Conservation (phyloP, 495 filamentous ascomycete genomes). For the Penicillium cinerascens region DNA sequence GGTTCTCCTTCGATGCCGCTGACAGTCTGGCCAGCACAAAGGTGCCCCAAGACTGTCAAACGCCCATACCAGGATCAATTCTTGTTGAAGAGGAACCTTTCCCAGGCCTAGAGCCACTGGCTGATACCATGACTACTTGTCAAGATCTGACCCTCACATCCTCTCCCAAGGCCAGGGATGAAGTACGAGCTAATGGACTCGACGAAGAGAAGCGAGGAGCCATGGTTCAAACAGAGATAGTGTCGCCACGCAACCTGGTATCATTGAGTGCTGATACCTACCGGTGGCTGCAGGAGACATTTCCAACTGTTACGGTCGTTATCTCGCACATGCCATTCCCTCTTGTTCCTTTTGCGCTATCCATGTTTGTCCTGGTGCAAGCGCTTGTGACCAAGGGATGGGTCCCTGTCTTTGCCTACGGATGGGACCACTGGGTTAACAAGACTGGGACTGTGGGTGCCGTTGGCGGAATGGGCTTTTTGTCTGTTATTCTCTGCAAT, state of each 20-base stretch:
- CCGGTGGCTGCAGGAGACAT: slow-evolving; percentile 60
- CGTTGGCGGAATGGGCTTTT: slow-evolving; percentile 63
- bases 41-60: neutral
- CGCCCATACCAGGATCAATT: slow-evolving; percentile 5
- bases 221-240: neutral
- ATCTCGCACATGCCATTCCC: slow-evolving; percentile 57
- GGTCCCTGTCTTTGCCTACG: slow-evolving; percentile 63
- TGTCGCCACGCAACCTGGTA: slow-evolving; percentile 38
- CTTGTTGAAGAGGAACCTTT: slow-evolving; percentile 13
- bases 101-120: neutral
- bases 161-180: slow-evolving; percentile 6
- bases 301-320: slow-evolving; percentile 61
- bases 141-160: neutral
- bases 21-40: neutral
- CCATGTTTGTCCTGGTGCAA: slow-evolving; percentile 68
- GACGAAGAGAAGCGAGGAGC: slow-evolving; percentile 14
- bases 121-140: neutral
- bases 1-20: neutral
- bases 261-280: slow-evolving; percentile 41
- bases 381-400: slow-evolving; percentile 64
- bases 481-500: slow-evolving; percentile 65
- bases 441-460: slow-evolving; percentile 61
- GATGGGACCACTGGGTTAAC: slow-evolving; percentile 64
- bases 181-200: neutral
- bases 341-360: slow-evolving; percentile 60